Evolutionary conservation across 2,329 filamentous ascomycete genomes (phyloP).

Genomic region (Fonsecaea nubica): DNA sequence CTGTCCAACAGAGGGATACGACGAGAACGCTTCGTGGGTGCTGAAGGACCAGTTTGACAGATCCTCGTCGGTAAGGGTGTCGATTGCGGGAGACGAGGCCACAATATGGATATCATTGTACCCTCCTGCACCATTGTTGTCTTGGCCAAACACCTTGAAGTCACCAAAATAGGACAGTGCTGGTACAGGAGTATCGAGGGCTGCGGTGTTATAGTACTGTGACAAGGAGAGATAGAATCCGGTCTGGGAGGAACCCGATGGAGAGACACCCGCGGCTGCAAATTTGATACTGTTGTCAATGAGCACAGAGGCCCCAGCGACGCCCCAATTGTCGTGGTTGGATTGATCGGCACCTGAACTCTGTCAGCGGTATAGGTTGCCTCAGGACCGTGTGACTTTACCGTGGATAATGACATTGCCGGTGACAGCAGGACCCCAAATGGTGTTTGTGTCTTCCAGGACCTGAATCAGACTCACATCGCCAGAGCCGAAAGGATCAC

Average conservation of each 20-base stretch:
- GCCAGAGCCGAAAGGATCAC: neutral
- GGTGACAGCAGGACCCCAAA: conserved; percentile 12
- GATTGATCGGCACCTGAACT: conserved; percentile 11
- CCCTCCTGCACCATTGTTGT: conserved; percentile 7
- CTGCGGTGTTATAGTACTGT: neutral
- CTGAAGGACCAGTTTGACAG: conserved; percentile 15
- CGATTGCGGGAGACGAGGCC: conserved; percentile 7
- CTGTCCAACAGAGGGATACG: conserved; percentile 4
- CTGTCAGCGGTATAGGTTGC: neutral
- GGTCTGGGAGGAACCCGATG: conserved; percentile 7
- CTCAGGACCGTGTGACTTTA: neutral
- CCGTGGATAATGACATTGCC: conserved; percentile 13
- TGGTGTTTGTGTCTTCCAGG: conserved; percentile 13
- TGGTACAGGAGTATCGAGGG: neutral
- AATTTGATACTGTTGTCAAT: conserved; percentile 14
- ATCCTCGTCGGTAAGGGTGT: conserved; percentile 13
- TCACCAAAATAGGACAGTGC: conserved; percentile 11
- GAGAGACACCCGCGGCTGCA: neutral
- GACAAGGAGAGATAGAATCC: conserved; percentile 13
- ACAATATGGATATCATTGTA: conserved; percentile 12
- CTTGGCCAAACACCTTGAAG: conserved; percentile 11
- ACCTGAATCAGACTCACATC: conserved; percentile 8
- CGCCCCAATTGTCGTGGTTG: neutral
- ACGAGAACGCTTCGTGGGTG: conserved; percentile 13
- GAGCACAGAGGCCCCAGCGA: conserved; percentile 2